phyloP scores from a whole-genome alignment of 371 early-diverging fungal species.

The Lichtheimia hyalospora region DNA sequence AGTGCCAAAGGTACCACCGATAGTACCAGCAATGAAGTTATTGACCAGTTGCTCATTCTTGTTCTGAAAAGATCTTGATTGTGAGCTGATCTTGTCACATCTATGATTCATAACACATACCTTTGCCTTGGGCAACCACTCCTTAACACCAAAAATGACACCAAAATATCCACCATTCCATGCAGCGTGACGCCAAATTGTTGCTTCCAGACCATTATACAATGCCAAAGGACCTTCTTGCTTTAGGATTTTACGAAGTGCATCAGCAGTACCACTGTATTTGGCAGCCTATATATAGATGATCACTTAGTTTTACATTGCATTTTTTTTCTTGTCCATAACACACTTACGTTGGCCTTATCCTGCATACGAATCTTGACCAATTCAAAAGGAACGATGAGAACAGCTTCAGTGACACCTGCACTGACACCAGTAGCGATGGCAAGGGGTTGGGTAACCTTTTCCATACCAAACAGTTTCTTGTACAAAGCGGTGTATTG shows the following conservation, averaged over 20 bases:
- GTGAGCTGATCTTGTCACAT: background rate
- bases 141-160: slow-evolving; percentile 78
- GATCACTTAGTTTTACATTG: background rate
- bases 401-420: slow-evolving; percentile 89
- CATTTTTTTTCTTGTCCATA: background rate
- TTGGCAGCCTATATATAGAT: slow-evolving; percentile 59
- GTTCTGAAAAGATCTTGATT: slow-evolving; percentile 28
- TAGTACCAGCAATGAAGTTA: slow-evolving; percentile 92
- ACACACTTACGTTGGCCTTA: slow-evolving; percentile 62
- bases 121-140: slow-evolving; percentile 79
- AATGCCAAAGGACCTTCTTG: slow-evolving; percentile 84
- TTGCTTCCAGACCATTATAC: slow-evolving; percentile 93
- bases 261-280: slow-evolving; percentile 77
- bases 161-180: slow-evolving; percentile 97
- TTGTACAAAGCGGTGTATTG: slow-evolving; percentile 77
- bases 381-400: slow-evolving; percentile 92
- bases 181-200: slow-evolving; percentile 91
- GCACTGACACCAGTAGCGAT: slow-evolving; percentile 92
- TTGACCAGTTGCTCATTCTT: slow-evolving; percentile 76
- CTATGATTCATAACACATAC: slow-evolving; percentile 25
- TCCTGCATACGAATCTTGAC: slow-evolving; percentile 95
- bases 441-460: slow-evolving; percentile 75
- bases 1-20: slow-evolving; percentile 96
- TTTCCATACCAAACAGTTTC: slow-evolving; percentile 66
- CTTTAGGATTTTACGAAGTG: slow-evolving; percentile 69